Evolutionary conservation across 768 basidiomycete genomes (phyloP).

Genomic region (Psilocybe sp.): DNA sequence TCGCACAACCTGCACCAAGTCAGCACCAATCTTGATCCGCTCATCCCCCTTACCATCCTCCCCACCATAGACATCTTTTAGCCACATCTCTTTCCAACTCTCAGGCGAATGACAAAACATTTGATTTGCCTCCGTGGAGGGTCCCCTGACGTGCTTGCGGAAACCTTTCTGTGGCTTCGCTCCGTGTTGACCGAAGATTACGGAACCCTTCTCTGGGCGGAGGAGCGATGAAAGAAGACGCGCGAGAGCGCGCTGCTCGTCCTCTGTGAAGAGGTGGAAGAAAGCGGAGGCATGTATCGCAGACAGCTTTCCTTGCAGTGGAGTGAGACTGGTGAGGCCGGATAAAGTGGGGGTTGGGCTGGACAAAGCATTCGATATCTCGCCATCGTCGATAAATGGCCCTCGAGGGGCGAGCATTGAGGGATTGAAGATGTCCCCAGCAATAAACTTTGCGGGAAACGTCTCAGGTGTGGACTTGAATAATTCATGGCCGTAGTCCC

Average conservation of each 20-base stretch:
- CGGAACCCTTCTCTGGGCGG: conserved; percentile 24
- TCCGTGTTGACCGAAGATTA: conserved; percentile 32
- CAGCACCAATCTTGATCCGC: conserved; percentile 1
- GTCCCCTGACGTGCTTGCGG: background rate
- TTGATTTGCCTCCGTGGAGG: background rate
- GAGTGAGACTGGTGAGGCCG: conserved; percentile 18
- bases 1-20: background rate
- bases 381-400: conserved; percentile 13
- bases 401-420: conserved; percentile 31
- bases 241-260: conserved; percentile 24
- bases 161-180: conserved; percentile 27
- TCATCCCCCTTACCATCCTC: conserved; percentile 1
- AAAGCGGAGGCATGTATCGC: conserved; percentile 36
- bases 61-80: conserved; percentile 9
- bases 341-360: conserved; percentile 9
- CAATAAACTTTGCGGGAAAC: conserved; percentile 52
- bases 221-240: conserved; percentile 24
- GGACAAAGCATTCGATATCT: background rate
- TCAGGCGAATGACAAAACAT: conserved; percentile 36
- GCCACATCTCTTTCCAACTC: conserved; percentile 29
- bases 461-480: conserved; percentile 47
- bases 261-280: conserved; percentile 32
- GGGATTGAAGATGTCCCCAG: conserved; percentile 51
- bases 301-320: conserved; percentile 38
- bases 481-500: conserved; percentile 58